Percentiles rank a stretch among this genome's conserved stretches.
These are phyloP conservation scores for Pseudocercospora cruenta DNA, from an alignment of 2,329 filamentous ascomycete genomes.

Conservation along the genomic window DNA sequence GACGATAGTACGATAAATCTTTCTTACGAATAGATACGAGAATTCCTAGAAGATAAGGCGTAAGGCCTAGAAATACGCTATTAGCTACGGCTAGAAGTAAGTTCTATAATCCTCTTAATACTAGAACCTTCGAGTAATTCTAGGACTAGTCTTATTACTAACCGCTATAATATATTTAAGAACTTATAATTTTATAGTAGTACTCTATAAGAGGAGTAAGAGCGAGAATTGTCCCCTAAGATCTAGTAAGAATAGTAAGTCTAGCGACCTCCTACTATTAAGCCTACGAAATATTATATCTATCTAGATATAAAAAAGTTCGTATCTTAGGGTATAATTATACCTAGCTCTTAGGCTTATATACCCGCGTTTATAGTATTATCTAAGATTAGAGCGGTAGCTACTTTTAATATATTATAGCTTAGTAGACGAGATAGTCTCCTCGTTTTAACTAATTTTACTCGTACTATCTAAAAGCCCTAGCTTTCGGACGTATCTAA, in stretches of 20 bases:
- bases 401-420: neutral
- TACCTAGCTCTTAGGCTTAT: neutral
- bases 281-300: neutral
- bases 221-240: neutral
- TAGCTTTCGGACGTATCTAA: neutral
- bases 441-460: neutral
- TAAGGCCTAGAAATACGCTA: neutral
- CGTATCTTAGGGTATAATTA: neutral
- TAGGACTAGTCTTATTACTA: neutral
- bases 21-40: too few relatives aligned
- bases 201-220: neutral
- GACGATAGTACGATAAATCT: too few relatives aligned
- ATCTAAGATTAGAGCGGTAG: neutral
- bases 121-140: neutral
- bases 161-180: neutral
- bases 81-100: neutral
- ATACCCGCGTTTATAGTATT: neutral
- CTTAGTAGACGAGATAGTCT: neutral
- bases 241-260: neutral
- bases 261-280: neutral
- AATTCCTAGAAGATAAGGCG: neutral
- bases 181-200: neutral
- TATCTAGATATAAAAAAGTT: neutral
- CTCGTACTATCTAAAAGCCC: neutral
- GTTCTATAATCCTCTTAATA: neutral